Base-by-base conservation (phyloP, 192 early-diverging fungal genomes). In the Mortierella hygrophila region DNA sequence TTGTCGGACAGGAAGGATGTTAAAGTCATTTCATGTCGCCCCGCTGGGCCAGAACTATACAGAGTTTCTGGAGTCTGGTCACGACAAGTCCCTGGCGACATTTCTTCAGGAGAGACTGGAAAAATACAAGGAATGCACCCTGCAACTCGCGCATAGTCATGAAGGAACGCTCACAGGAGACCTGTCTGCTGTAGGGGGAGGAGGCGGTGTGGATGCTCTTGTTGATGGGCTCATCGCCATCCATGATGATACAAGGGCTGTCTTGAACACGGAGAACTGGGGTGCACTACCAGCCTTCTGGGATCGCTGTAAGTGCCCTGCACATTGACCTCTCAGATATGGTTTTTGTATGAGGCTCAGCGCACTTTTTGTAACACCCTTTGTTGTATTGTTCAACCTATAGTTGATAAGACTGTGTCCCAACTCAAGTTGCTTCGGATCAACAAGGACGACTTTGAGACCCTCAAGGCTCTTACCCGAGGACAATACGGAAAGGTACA, bases 391-490 rank as follows among this genome's bases (percentile, higher is more conserved):
- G 26, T 4, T 65, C 15, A 5, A 52, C 49, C 15, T 57, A n/a
- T 44, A 86, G 84, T 86, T 41, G 84, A 86, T 6, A 86, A 80
- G 72, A 86, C 72, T 21, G 84, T 86, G 5, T 72, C 74, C 26
- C 79, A 70, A 38, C 60, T 89, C 29, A 94, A 87, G 78, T 70
- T 38, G 49, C 80, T 92, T 41, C 89, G 93, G 46, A 81, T 96
- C 46, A 96, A 95, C 79, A 92, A 91, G 55, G 88, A 94, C 52
- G 94, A 96, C 85, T 96, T 96, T 92, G 93, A 94, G 72, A 89
- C 91, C 23, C 86, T 96, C 26, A 94, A 96, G 86, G 94, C 94
- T 9, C 81, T 96, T 13, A 93, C 95, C 38, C 93, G 92, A 26
- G 95, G 95, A 3, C 94, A 94, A 46, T 94, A 95, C 49, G 95